Evolutionary conservation across 176 grass and related monocot species (phyloP).

Genomic region (Hordeum marinum): DNA sequence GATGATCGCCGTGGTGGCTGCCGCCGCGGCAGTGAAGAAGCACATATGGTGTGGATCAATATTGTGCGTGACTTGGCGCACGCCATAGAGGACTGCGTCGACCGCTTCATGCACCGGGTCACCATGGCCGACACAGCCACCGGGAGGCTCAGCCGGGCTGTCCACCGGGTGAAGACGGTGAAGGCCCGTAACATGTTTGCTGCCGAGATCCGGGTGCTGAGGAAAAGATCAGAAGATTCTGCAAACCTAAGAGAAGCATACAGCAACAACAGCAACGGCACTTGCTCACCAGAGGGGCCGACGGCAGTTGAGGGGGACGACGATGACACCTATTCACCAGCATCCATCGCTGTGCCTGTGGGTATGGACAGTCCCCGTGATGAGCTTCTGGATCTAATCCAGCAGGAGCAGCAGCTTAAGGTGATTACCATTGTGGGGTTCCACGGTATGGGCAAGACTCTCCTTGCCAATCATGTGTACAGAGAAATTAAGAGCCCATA

Average conservation of each 20-base stretch:
- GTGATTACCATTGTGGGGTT: no score
- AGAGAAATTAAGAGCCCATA: neutral
- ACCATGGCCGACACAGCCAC: neutral
- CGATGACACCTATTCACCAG: rapidly evolving
- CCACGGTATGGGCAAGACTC: neutral
- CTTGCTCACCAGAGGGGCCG: no score
- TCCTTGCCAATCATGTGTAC: neutral
- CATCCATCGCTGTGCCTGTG: neutral
- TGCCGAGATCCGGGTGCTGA: neutral
- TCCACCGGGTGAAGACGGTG: neutral
- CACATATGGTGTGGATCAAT: neutral
- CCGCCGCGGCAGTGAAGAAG: neutral
- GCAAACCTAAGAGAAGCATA: neutral
- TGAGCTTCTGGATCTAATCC: neutral
- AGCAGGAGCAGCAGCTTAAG: neutral
- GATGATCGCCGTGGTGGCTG: neutral
- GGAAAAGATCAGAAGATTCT: neutral
- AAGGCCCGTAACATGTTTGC: neutral
- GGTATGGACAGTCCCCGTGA: neutral
- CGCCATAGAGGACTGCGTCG: neutral
- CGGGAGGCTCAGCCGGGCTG: neutral
- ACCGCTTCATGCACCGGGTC: neutral
- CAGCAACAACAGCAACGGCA: neutral
- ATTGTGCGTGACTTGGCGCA: neutral
- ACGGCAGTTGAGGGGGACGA: neutral